Percentiles rank a stretch among this genome's conserved stretches.
phyloP scores from a whole-genome alignment of 306 rosid species.

The Lupinus albus region DNA sequence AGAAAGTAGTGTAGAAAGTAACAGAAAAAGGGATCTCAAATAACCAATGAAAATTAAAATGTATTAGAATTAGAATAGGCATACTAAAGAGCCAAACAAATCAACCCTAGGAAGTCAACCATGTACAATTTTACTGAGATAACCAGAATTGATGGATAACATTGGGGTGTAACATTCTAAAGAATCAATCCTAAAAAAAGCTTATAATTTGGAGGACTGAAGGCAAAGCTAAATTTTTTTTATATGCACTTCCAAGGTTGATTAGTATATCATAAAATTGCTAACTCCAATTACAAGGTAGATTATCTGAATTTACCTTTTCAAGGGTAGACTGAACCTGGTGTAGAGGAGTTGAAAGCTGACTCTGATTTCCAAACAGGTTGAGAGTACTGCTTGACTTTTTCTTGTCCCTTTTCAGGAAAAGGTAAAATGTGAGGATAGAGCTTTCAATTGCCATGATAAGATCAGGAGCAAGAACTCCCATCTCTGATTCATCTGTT shows the following conservation, averaged over 20 bases:
- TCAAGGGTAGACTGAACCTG: conserved; percentile 77
- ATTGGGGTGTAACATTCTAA: too few relatives aligned
- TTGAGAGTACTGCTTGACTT: conserved; percentile 54
- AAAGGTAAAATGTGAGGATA: conserved; percentile 74
- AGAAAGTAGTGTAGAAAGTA: not conserved
- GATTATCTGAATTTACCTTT: conserved; percentile 59
- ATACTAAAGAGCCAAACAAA: not conserved
- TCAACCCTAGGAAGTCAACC: not conserved
- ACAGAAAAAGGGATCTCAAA: conserved; percentile 2
- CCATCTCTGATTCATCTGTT: conserved; percentile 55
- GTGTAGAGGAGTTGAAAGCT: conserved; percentile 67
- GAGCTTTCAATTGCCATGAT: conserved; percentile 67
- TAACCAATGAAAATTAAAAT: not conserved
- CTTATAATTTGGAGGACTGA: not conserved
- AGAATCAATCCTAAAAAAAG: not conserved
- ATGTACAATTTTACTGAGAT: not conserved
- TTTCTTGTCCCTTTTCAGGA: conserved; percentile 84
- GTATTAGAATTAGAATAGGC: conserved; percentile 8
- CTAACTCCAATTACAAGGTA: conserved; percentile 25
- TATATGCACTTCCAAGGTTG: not conserved
- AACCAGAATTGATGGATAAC: conserved; percentile 25
- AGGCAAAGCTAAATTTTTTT: not conserved
- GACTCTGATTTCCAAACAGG: conserved; percentile 73
- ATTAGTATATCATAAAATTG: conserved; percentile 13
- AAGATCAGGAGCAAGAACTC: conserved; percentile 76